Percentiles rank a stretch among this genome's conserved stretches.
Conservation (phyloP, 2,329 filamentous ascomycete genomes). For the Stagonosporopsis chrysanthemi region DNA sequence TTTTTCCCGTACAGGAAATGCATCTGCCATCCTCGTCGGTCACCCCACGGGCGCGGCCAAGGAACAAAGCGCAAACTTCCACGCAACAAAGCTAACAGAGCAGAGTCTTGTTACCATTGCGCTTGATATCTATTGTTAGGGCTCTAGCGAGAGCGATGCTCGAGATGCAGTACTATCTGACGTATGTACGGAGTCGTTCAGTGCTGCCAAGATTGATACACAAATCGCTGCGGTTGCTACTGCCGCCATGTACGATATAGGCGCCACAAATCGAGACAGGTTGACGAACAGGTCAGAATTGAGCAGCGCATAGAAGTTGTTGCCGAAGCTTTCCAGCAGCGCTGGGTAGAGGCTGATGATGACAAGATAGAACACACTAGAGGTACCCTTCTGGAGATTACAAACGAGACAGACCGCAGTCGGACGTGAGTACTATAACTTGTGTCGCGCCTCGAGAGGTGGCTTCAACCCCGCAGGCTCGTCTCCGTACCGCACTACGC, state of each 20-base stretch:
- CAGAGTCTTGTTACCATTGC: conserved; percentile 39
- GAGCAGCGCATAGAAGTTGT: not conserved
- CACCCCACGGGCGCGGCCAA: conserved; percentile 44
- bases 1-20: conserved; percentile 11
- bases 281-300: not conserved
- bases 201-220: conserved; percentile 8
- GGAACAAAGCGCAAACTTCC: conserved; percentile 43
- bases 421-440: conserved; percentile 43
- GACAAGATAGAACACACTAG: not conserved
- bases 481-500: conserved; percentile 4
- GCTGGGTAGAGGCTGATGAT: not conserved
- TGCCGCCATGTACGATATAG: not conserved
- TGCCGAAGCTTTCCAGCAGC: not conserved
- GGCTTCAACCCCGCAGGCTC: conserved; percentile 32
- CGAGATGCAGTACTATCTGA: conserved; percentile 38
- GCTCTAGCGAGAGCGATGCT: conserved; percentile 36
- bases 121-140: conserved; percentile 35
- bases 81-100: conserved; percentile 40
- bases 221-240: not conserved
- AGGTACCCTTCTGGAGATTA: conserved; percentile 21
- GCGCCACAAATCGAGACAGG: not conserved
- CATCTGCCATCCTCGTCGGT: conserved; percentile 36
- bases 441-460: conserved; percentile 43
- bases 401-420: conserved; percentile 24
- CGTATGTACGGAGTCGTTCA: conserved; percentile 40